Evolutionary conservation across 169 alveolate species (phyloP), one percentile per base, ranked within the genome.

Genomic region (Amoebophrya sp.): DNA sequence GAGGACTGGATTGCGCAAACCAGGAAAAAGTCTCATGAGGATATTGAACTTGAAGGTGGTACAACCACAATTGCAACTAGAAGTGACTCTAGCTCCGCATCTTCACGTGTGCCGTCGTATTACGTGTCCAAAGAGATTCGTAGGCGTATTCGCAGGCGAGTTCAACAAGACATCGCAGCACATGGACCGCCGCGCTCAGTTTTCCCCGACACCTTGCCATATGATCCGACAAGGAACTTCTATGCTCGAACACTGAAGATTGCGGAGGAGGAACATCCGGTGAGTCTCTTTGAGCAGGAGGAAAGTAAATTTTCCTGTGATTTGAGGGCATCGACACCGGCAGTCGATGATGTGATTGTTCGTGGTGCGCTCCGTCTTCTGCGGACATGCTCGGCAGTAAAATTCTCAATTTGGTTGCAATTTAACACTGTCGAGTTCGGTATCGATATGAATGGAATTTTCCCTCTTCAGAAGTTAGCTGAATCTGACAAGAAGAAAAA

Each of bases 1-100:
- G 83, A 65, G n/a, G 83, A 65, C 26, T 65, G 83, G 83, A 29
- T 65, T n/a, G n/a, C n/a, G n/a, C n/a, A n/a, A n/a, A n/a, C n/a
- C n/a, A n/a, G n/a, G n/a, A n/a, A n/a, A n/a, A n/a, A n/a, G n/a
- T n/a, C n/a, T n/a, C n/a, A n/a, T n/a, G n/a, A n/a, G n/a, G n/a
- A n/a, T n/a, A n/a, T n/a, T n/a, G n/a, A n/a, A n/a, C n/a, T n/a
- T n/a, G n/a, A n/a, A n/a, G n/a, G n/a, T n/a, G n/a, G n/a, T n/a
- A n/a, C n/a, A n/a, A n/a, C n/a, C n/a, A n/a, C n/a, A n/a, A n/a
- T n/a, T n/a, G n/a, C n/a, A n/a, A n/a, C n/a, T n/a, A n/a, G n/a
- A n/a, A n/a, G n/a, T n/a, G n/a, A n/a, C n/a, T n/a, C n/a, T n/a
- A n/a, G n/a, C n/a, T n/a, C n/a, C n/a, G n/a, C n/a, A n/a, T n/a